Evolutionary conservation across 345 rosid genomes (phyloP).

Genomic region (Boechera divaricarpa): DNA sequence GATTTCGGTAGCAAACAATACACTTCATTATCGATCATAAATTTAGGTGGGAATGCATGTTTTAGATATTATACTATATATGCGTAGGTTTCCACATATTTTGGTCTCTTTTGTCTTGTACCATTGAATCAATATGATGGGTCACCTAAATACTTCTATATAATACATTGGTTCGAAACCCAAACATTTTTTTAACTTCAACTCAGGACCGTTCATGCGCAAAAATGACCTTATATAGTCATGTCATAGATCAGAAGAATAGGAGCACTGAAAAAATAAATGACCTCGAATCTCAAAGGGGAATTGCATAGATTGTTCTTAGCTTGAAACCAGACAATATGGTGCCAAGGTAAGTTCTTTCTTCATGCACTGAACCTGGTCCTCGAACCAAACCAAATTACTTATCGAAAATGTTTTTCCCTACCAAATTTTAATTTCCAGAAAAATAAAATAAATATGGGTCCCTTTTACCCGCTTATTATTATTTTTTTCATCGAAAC

Average conservation of each 20-base stretch:
- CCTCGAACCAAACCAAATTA: background rate
- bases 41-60: too few species aligned
- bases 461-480: background rate
- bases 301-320: background rate
- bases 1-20: too few species aligned
- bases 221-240: background rate
- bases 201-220: background rate
- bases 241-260: background rate
- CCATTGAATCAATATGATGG: background rate
- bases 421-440: background rate
- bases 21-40: too few species aligned
- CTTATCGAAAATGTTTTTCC: background rate
- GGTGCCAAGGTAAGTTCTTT: background rate
- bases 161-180: background rate
- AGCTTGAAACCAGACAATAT: background rate
- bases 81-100: background rate
- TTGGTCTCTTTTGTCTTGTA: background rate
- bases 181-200: background rate
- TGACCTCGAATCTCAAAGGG: background rate
- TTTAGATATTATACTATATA: too few species aligned
- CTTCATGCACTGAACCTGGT: background rate
- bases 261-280: background rate
- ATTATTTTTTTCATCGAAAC: background rate
- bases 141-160: background rate
- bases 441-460: background rate